Evolutionary conservation across 139 green algal genomes (phyloP).

Genomic region (Micractinium sp.): DNA sequence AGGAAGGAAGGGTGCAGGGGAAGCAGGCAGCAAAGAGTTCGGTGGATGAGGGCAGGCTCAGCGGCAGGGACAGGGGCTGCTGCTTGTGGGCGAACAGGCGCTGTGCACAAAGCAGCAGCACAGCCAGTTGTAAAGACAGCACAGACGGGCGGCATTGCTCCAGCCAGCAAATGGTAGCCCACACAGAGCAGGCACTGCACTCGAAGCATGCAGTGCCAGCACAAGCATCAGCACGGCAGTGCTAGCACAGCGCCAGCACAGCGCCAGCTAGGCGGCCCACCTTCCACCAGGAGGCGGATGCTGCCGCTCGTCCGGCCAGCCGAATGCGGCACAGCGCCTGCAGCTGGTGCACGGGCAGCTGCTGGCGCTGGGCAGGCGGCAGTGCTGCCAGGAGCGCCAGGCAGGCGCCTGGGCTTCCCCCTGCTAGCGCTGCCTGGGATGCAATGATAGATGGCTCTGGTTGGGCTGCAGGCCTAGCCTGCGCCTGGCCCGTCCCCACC

Average conservation of each 20-base stretch:
- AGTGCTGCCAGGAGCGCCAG: conserved; percentile 1
- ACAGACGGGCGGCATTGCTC: too few species aligned
- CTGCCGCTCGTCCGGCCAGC: background rate
- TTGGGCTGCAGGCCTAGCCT: background rate
- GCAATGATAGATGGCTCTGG: background rate
- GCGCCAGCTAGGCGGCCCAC: background rate
- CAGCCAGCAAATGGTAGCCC: background rate
- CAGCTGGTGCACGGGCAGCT: conserved; percentile 11
- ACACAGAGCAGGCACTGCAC: background rate
- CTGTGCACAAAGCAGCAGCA: background rate
- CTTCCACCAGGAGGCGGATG: background rate
- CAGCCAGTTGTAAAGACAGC: too few species aligned
- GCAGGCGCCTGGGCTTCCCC: background rate
- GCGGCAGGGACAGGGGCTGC: background rate
- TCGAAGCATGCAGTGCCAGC: background rate
- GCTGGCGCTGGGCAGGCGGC: background rate
- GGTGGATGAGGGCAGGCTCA: background rate
- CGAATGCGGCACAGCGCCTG: conserved; percentile 20
- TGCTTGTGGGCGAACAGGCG: background rate
- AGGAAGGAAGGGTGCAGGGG: background rate
- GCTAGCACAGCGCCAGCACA: too few species aligned
- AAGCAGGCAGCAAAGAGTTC: background rate
- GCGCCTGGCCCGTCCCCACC: background rate
- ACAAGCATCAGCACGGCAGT: too few species aligned
- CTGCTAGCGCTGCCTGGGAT: background rate